Conservation (phyloP, 2,329 filamentous ascomycete species). For the Calonectria honghensis region DNA sequence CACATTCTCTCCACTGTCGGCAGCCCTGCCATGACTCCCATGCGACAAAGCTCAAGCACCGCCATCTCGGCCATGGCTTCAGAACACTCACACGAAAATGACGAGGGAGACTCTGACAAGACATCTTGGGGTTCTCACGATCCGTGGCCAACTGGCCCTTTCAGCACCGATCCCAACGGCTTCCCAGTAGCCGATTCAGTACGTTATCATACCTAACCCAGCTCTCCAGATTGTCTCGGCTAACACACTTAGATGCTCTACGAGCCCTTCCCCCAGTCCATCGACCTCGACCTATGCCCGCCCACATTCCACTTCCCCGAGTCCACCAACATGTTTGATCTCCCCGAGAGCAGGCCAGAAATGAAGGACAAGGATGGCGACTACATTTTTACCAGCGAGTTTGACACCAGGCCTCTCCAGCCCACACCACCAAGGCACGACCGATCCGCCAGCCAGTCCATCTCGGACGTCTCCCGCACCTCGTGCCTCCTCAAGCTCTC, state of each 20-base stretch:
- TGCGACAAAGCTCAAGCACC: constrained; percentile 13
- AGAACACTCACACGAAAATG: constrained; percentile 31
- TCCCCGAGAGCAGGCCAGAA: background rate
- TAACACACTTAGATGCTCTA: constrained; percentile 27
- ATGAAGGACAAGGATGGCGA: constrained; percentile 26
- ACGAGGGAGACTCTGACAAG: constrained; percentile 27
- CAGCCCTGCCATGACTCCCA: constrained; percentile 28
- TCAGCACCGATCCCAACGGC: constrained; percentile 11
- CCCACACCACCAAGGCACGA: background rate
- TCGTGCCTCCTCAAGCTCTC: constrained; percentile 38
- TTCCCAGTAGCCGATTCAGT: constrained; percentile 34
- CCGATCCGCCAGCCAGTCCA: background rate
- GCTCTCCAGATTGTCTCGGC: background rate
- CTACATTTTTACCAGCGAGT: background rate
- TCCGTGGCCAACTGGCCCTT: constrained; percentile 31
- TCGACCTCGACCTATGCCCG: constrained; percentile 31
- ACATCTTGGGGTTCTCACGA: constrained; percentile 30
- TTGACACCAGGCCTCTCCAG: constrained; percentile 7
- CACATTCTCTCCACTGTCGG: constrained; percentile 19
- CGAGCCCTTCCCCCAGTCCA: constrained; percentile 32
- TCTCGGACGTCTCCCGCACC: constrained; percentile 24
- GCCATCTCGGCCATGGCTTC: constrained; percentile 14
- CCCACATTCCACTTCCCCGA: constrained; percentile 37
- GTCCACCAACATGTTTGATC: constrained; percentile 20
- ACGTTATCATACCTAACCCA: background rate